These are phyloP conservation scores for Aspergillus bridgeri DNA, from an alignment of 495 filamentous ascomycete genomes.

Conservation along the genomic window DNA sequence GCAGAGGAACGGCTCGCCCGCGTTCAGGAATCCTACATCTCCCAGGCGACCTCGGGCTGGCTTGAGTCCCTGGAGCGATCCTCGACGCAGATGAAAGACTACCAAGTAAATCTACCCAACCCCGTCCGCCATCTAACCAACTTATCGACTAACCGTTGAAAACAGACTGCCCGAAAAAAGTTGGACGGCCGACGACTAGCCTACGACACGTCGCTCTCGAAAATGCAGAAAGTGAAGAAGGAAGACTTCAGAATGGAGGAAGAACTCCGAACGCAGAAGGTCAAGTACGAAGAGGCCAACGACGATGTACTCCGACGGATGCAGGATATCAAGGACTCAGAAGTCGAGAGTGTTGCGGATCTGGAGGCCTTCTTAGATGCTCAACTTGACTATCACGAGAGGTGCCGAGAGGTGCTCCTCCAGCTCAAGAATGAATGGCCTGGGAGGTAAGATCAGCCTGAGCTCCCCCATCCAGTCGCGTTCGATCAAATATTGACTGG, in stretches of 20 bases:
- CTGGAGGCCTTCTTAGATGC: slow-evolving; percentile 81
- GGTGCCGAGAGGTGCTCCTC: slow-evolving; percentile 72
- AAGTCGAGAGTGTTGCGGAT: slow-evolving; percentile 79
- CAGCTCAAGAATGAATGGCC: slow-evolving; percentile 69
- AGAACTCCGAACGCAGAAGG: slow-evolving; percentile 84
- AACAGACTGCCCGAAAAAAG: slow-evolving; percentile 83
- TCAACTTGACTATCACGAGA: slow-evolving; percentile 87
- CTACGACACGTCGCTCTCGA: slow-evolving; percentile 85
- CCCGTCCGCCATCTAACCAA: slow-evolving; percentile 1
- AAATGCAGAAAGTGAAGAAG: slow-evolving; percentile 90
- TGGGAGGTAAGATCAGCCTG: slow-evolving; percentile 44
- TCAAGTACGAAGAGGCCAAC: slow-evolving; percentile 93
- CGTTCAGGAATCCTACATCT: slow-evolving; percentile 80
- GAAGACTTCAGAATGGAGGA: slow-evolving; percentile 94
- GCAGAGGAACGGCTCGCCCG: slow-evolving; percentile 86
- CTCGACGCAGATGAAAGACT: slow-evolving; percentile 94
- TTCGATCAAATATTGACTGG: slow-evolving; percentile 18
- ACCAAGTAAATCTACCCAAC: slow-evolving; percentile 59
- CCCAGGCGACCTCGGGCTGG: slow-evolving; percentile 82
- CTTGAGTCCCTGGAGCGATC: slow-evolving; percentile 87
- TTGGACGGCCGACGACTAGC: slow-evolving; percentile 85
- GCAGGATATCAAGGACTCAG: slow-evolving; percentile 93
- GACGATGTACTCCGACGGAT: slow-evolving; percentile 92
- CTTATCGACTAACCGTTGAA: slow-evolving; percentile 3
- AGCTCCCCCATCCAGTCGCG: background rate